A percentile compares a stretch with the other conserved stretches of the same genome.
These are phyloP conservation scores for Botrytis squamosa DNA, from an alignment of 2,329 filamentous ascomycete genomes.

Conservation along the genomic window DNA sequence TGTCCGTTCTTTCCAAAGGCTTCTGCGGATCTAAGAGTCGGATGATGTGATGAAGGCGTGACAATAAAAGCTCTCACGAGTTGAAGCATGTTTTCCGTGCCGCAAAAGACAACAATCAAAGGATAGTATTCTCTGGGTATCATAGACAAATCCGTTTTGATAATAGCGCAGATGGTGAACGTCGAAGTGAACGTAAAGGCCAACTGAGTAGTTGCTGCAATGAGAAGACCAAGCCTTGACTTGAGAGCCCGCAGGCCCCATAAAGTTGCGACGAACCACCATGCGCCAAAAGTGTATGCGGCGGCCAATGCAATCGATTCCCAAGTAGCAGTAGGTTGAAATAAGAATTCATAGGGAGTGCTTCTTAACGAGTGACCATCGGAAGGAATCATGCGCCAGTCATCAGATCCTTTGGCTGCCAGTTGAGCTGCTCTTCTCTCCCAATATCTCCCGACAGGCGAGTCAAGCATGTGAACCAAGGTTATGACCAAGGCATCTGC, in stretches of 20 bases:
- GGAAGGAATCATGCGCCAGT: conserved; percentile 65
- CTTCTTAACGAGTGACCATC: conserved; percentile 54
- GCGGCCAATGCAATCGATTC: conserved; percentile 63
- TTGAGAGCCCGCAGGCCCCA: conserved; percentile 72
- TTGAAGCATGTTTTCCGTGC: conserved; percentile 75
- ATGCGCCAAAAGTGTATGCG: conserved; percentile 61
- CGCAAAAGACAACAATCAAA: conserved; percentile 70
- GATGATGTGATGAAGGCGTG: conserved; percentile 66
- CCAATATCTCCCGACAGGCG: conserved; percentile 65
- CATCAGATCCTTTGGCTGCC: conserved; percentile 47
- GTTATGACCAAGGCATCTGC: conserved; percentile 79
- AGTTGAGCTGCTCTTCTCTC: conserved; percentile 57
- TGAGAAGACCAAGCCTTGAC: conserved; percentile 68
- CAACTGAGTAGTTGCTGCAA: conserved; percentile 69
- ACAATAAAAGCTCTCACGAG: conserved; percentile 75
- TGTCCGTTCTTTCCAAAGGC: conserved; percentile 73
- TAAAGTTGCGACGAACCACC: conserved; percentile 67
- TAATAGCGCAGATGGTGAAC: conserved; percentile 74
- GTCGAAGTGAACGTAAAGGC: conserved; percentile 72
- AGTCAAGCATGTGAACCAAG: conserved; percentile 65
- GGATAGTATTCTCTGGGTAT: conserved; percentile 75
- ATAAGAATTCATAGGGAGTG: conserved; percentile 75
- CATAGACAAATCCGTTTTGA: conserved; percentile 71
- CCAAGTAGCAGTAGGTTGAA: conserved; percentile 66
- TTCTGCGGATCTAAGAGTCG: conserved; percentile 67